Conservation (phyloP, 2,329 filamentous ascomycete species). For the Fusarium nygamai region DNA sequence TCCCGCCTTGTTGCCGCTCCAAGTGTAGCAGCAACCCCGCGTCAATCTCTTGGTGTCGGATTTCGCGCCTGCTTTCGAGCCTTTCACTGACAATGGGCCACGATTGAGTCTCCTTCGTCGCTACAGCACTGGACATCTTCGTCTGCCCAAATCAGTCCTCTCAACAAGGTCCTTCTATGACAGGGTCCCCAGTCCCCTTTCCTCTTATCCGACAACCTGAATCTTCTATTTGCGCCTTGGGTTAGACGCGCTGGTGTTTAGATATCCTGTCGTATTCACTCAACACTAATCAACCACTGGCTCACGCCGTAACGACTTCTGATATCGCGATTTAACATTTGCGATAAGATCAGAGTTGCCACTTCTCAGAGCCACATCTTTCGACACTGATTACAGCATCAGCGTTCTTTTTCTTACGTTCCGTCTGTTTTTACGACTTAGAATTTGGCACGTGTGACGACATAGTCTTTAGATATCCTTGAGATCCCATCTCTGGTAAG, state of each 20-base stretch:
- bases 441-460: slow-evolving; percentile 43
- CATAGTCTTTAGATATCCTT: slow-evolving; percentile 43
- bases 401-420: slow-evolving; percentile 33
- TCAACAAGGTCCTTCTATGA: slow-evolving; percentile 34
- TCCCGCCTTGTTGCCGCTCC: slow-evolving; percentile 25
- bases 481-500: slow-evolving; percentile 43
- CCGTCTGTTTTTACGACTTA: slow-evolving; percentile 43
- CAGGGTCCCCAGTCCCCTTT: slow-evolving; percentile 40
- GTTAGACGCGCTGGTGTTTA: slow-evolving; percentile 55
- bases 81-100: slow-evolving; percentile 48
- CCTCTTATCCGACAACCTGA: slow-evolving; percentile 38
- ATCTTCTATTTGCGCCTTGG: slow-evolving; percentile 47
- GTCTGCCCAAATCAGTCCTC: slow-evolving; percentile 21
- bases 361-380: slow-evolving; percentile 33
- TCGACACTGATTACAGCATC: slow-evolving; percentile 22
- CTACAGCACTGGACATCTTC: slow-evolving; percentile 33
- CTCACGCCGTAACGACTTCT: slow-evolving; percentile 28
- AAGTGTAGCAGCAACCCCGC: slow-evolving; percentile 39
- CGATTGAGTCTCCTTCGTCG: slow-evolving; percentile 45
- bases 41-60: slow-evolving; percentile 38
- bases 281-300: slow-evolving; percentile 42
- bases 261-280: slow-evolving; percentile 43
- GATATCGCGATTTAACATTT: slow-evolving; percentile 35
- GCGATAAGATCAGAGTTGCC: slow-evolving; percentile 33
- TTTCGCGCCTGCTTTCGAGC: slow-evolving; percentile 42